Evolutionary conservation across 805 yeast species (phyloP).

Genomic region (Yamadazyma tumulicola): DNA sequence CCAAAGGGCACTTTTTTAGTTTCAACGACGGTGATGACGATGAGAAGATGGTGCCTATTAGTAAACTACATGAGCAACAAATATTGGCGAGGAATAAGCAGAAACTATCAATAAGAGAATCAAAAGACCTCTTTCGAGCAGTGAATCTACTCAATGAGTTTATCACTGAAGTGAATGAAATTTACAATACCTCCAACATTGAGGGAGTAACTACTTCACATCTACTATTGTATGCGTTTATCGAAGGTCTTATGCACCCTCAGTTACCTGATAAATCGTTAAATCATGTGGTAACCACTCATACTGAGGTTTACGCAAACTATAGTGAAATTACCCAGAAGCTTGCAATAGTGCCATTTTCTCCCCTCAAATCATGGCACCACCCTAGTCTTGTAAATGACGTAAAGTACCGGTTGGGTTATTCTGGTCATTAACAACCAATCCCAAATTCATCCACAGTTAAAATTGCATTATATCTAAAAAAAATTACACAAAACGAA

Average conservation of each 20-base stretch:
- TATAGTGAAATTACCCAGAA: no score
- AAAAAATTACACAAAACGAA: no score
- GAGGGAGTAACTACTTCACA: slow-evolving; percentile 6
- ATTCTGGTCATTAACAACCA: no score
- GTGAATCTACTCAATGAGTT: slow-evolving; percentile 11
- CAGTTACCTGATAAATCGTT: slow-evolving; percentile 11
- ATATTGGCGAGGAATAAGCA: slow-evolving; percentile 32
- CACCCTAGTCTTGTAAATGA: slow-evolving; percentile 37
- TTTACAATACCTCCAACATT: slow-evolving; percentile 1
- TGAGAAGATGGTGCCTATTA: slow-evolving; percentile 20
- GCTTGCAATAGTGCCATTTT: background rate
- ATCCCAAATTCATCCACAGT: no score
- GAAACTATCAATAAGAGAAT: slow-evolving; percentile 26
- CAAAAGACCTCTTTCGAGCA: slow-evolving; percentile 30
- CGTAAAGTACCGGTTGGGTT: slow-evolving; percentile 16
- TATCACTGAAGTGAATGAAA: slow-evolving; percentile 8
- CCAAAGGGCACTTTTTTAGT: slow-evolving; percentile 27
- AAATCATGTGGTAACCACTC: no score
- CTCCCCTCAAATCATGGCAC: slow-evolving; percentile 25
- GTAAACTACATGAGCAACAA: slow-evolving; percentile 37
- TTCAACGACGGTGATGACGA: slow-evolving; percentile 21
- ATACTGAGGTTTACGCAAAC: background rate
- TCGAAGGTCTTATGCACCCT: slow-evolving; percentile 3
- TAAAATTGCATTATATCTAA: no score
- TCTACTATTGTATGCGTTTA: slow-evolving; percentile 10